A percentile compares a stretch with the other conserved stretches of the same genome.
phyloP scores from a whole-genome alignment of 2,329 filamentous ascomycete genomes.

The Pleurostoma richardsiae region DNA sequence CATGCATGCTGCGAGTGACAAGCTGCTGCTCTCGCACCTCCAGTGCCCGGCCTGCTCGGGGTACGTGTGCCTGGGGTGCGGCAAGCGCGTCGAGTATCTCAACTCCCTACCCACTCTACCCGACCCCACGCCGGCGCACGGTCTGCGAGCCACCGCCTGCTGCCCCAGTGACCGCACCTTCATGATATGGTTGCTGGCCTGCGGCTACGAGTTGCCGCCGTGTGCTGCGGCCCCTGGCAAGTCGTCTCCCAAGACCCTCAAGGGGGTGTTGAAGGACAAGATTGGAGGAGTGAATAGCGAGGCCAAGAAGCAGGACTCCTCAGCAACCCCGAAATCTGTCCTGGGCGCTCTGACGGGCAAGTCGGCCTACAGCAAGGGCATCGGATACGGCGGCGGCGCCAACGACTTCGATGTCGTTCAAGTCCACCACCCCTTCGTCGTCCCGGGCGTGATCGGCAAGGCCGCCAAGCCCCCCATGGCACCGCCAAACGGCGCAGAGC shows the following conservation, averaged over 20 bases:
- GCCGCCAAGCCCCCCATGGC: background rate
- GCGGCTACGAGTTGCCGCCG: background rate
- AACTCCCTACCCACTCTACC: too few relatives aligned
- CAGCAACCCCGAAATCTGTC: background rate
- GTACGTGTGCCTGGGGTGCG: slow-evolving; percentile 11
- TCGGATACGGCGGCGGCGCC: background rate
- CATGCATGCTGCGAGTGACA: background rate
- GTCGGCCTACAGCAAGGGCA: background rate
- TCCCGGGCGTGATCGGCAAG: background rate
- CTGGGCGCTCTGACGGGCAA: background rate
- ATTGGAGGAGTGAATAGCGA: background rate
- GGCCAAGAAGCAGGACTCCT: background rate
- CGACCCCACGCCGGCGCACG: too few relatives aligned
- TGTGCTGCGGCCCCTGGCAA: background rate
- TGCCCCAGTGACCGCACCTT: background rate
- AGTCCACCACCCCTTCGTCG: background rate
- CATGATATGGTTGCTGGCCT: background rate
- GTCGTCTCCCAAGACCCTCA: background rate
- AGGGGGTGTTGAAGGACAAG: background rate
- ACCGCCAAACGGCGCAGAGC: background rate
- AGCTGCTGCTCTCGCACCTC: slow-evolving; percentile 4
- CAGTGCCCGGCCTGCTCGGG: slow-evolving; percentile 8
- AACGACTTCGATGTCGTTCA: background rate
- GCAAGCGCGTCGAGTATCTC: background rate
- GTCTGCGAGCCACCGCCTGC: background rate